Percentiles rank a stretch among this genome's conserved stretches.
Evolutionary conservation across 176 grass and related monocot genomes (phyloP).

Genomic region (Chrysopogon serrulatus): DNA sequence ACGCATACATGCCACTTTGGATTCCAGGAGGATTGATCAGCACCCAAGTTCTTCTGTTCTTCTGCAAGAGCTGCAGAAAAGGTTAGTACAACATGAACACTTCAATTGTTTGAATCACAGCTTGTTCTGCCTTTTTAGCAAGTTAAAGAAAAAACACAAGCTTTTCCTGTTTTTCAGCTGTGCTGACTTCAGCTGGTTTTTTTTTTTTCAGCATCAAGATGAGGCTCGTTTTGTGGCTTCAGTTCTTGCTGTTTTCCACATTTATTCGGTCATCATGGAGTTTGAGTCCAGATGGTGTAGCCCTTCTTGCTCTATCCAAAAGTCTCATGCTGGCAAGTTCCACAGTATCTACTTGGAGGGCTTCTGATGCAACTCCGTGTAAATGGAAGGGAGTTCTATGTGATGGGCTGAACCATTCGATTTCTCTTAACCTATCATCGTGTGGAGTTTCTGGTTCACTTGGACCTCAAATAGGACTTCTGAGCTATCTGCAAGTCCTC

Average conservation of each 20-base stretch:
- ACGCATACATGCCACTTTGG: background rate
- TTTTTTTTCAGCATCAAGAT: conserved; percentile 23
- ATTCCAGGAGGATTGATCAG: background rate
- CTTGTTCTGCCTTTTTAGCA: background rate
- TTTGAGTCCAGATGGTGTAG: conserved; percentile 57
- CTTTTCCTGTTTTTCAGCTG: background rate
- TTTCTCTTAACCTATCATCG: conserved; percentile 40
- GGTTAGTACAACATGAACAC: background rate
- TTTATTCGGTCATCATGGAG: conserved; percentile 27
- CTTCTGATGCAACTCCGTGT: conserved; percentile 52
- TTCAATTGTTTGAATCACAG: background rate
- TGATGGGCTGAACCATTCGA: conserved; percentile 9
- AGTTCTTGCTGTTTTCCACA: conserved; percentile 19
- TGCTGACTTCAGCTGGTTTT: background rate
- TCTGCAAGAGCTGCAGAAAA: background rate
- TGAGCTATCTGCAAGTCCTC: conserved; percentile 26
- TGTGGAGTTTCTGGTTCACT: conserved; percentile 42
- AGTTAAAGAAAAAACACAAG: background rate
- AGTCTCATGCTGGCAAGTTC: conserved; percentile 40
- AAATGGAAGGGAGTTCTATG: conserved; percentile 58
- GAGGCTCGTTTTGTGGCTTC: conserved; percentile 18
- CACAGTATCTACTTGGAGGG: conserved; percentile 47
- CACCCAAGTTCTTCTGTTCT: background rate
- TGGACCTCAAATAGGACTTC: conserved; percentile 35
- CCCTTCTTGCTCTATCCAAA: conserved; percentile 46